Percentiles rank a stretch among this genome's conserved stretches.
phyloP scores from a whole-genome alignment of 768 basidiomycete species.

The Suillus discolor region DNA sequence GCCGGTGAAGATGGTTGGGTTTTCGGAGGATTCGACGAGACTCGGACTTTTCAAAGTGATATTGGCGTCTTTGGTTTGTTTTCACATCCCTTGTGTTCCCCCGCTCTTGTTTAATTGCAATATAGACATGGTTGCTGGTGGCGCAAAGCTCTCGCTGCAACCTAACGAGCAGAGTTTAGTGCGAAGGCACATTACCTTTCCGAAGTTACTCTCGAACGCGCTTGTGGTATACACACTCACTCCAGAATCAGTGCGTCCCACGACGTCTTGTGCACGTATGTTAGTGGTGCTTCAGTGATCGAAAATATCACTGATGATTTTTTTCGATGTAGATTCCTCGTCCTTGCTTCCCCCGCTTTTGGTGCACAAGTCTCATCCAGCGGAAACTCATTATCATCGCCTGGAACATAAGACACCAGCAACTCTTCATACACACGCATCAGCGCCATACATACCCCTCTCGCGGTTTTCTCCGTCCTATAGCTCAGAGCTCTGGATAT shows the following conservation, averaged over 20 bases:
- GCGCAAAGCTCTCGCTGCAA: constrained; percentile 35
- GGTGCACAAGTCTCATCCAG: constrained; percentile 55
- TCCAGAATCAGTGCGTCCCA: constrained; percentile 28
- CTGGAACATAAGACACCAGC: constrained; percentile 35
- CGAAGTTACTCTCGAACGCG: constrained; percentile 58
- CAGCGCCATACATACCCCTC: constrained; percentile 62
- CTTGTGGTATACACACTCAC: constrained; percentile 66
- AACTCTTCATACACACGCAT: constrained; percentile 65
- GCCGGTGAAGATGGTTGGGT: constrained; percentile 64
- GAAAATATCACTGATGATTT: constrained; percentile 12
- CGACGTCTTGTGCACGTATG: constrained; percentile 33
- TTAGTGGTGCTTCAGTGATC: not conserved
- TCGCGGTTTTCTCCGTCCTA: constrained; percentile 18
- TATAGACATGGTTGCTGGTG: constrained; percentile 44
- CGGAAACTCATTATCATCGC: constrained; percentile 73
- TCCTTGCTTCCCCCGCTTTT: constrained; percentile 66
- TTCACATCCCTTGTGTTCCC: constrained; percentile 8
- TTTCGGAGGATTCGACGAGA: constrained; percentile 50
- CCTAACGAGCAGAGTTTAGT: constrained; percentile 34
- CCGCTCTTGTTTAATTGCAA: constrained; percentile 15
- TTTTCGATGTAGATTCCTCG: constrained; percentile 35
- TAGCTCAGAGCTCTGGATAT: constrained; percentile 59
- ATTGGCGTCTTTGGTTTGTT: constrained; percentile 46
- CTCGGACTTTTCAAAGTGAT: constrained; percentile 34
- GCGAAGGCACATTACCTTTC: constrained; percentile 49